phyloP scores from a whole-genome alignment of 768 basidiomycete species.

The Lactarius hengduanensis region DNA sequence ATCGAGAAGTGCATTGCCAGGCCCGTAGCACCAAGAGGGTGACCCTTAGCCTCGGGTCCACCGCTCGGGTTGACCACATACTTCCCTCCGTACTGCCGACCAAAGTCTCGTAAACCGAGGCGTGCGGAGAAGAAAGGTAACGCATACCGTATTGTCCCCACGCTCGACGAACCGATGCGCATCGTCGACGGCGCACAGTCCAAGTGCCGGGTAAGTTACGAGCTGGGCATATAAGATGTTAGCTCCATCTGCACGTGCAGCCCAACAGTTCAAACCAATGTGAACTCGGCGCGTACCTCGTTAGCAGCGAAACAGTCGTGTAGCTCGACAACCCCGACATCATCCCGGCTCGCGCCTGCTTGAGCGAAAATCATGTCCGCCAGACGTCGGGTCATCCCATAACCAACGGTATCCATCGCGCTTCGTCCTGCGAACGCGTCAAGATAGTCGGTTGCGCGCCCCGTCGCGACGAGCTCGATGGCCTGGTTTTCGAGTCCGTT shows the following conservation, averaged over 20 bases:
- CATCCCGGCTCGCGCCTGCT: conserved; percentile 65
- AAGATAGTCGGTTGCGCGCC: conserved; percentile 63
- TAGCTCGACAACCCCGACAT: conserved; percentile 56
- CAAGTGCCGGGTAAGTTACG: conserved; percentile 77
- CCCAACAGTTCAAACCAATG: not conserved
- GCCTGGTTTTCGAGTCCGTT: conserved; percentile 82
- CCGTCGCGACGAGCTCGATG: conserved; percentile 73
- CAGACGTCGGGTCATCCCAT: conserved; percentile 60
- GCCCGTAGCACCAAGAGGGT: conserved; percentile 79
- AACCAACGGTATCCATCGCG: conserved; percentile 82
- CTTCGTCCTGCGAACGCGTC: conserved; percentile 63
- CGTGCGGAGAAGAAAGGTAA: not conserved
- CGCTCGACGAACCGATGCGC: conserved; percentile 73
- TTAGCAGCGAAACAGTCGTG: conserved; percentile 87
- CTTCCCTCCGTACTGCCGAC: conserved; percentile 71
- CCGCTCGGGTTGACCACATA: conserved; percentile 84
- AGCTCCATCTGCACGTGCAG: too few species aligned
- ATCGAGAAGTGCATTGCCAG: conserved; percentile 88
- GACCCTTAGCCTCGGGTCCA: conserved; percentile 83
- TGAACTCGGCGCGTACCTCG: conserved; percentile 48
- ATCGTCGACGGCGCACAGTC: conserved; percentile 62
- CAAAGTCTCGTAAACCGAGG: not conserved
- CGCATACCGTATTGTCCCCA: conserved; percentile 72
- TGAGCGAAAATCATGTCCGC: conserved; percentile 68
- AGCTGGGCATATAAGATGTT: conserved; percentile 46